Conservation (phyloP, 352 stramenopile genomes). For the Blastocystis sp. region DNA sequence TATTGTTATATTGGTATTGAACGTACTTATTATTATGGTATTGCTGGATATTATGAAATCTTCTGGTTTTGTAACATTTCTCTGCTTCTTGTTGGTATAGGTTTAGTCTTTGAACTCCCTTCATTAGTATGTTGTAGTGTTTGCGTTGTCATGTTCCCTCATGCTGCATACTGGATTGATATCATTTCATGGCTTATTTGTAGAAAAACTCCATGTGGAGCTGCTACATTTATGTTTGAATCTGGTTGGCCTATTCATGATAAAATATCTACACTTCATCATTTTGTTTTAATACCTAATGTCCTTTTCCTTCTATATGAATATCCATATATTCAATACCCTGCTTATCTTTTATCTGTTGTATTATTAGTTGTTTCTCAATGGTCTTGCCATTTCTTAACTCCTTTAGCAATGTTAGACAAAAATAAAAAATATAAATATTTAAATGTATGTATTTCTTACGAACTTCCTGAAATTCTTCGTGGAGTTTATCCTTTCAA, state of each 20-base stretch:
- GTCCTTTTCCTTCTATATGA: constrained; percentile 8
- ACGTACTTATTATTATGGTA: not conserved
- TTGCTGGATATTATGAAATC: constrained; percentile 22
- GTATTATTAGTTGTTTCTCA: constrained; percentile 15
- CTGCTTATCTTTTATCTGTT: constrained; percentile 13
- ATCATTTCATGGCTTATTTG: not conserved
- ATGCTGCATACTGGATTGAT: constrained; percentile 32
- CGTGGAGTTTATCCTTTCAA: not conserved
- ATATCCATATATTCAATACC: not conserved
- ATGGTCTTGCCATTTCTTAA: constrained; percentile 16
- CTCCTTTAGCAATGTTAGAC: not conserved
- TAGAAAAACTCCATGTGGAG: not conserved
- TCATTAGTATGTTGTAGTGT: constrained; percentile 11
- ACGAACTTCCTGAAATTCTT: not conserved
- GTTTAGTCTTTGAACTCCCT: constrained; percentile 10
- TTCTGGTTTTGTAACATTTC: constrained; percentile 32
- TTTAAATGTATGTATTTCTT: not conserved
- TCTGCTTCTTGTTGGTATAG: constrained; percentile 1
- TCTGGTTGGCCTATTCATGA: not conserved
- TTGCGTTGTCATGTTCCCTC: constrained; percentile 17
- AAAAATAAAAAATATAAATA: not conserved
- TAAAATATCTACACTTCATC: constrained; percentile 19
- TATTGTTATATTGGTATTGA: constrained; percentile 2
- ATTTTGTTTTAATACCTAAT: constrained; percentile 29
- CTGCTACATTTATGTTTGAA: constrained; percentile 16